A percentile compares a stretch with the other conserved stretches of the same genome.
Conservation (phyloP, 1,284 basidiomycete genomes). For the Leccinum fuscescens region DNA sequence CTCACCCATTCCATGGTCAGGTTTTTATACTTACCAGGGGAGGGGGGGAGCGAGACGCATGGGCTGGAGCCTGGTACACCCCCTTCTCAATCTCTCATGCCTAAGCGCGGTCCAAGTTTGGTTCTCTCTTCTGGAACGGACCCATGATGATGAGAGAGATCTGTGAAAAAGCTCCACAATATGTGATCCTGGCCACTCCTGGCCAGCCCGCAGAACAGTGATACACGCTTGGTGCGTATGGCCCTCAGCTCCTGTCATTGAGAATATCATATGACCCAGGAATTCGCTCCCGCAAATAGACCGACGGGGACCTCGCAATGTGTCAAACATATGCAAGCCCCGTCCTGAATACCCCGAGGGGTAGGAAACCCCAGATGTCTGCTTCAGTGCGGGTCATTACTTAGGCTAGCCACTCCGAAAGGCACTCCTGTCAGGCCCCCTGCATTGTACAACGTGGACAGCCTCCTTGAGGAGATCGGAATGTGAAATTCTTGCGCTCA, state of each 20-base stretch:
- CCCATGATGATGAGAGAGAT: conserved; percentile 13
- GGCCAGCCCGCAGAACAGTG: conserved; percentile 3
- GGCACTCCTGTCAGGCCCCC: conserved; percentile 1
- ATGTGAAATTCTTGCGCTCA: conserved; percentile 13
- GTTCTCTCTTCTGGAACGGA: conserved; percentile 5
- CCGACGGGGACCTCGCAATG: conserved; percentile 7
- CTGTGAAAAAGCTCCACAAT: neutral
- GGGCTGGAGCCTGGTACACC: neutral
- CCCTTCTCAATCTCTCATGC: conserved; percentile 1
- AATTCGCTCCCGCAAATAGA: conserved; percentile 6
- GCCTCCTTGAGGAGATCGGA: conserved; percentile 18
- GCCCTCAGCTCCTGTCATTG: conserved; percentile 1
- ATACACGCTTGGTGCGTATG: conserved; percentile 19
- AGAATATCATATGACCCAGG: conserved; percentile 10
- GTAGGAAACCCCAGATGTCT: neutral
- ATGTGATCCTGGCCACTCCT: conserved; percentile 1
- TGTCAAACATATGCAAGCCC: conserved; percentile 5
- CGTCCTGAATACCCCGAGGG: conserved; percentile 1
- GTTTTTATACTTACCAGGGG: no score
- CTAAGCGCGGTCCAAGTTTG: neutral
- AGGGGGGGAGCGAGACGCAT: neutral
- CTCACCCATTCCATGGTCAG: conserved; percentile 15
- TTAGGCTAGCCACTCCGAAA: conserved; percentile 2
- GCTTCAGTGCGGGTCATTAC: conserved; percentile 1
- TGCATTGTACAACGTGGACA: conserved; percentile 13